Percentiles rank a stretch among this genome's conserved stretches.
Evolutionary conservation across 2,329 filamentous ascomycete genomes (phyloP).

Genomic region (Aspergillus fructus): DNA sequence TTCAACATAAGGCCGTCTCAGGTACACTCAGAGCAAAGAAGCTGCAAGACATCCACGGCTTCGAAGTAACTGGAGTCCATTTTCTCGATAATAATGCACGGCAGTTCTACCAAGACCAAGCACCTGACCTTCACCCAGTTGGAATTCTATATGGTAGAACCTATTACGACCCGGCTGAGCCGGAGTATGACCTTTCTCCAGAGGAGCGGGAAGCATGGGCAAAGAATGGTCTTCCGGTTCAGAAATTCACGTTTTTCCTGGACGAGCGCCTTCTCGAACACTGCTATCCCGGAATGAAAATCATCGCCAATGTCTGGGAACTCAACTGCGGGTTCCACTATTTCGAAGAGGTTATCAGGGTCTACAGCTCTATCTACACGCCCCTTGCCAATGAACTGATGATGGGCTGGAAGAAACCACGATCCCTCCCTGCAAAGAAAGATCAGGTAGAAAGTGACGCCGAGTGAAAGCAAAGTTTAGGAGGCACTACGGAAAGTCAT

Average conservation of each 20-base stretch:
- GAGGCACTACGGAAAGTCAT: background rate
- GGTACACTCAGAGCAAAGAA: constrained; percentile 43
- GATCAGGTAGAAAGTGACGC: constrained; percentile 7
- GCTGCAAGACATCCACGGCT: constrained; percentile 53
- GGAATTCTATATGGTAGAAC: constrained; percentile 55
- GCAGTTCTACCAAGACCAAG: constrained; percentile 49
- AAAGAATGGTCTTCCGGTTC: constrained; percentile 16
- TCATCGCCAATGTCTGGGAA: constrained; percentile 56
- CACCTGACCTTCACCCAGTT: constrained; percentile 48
- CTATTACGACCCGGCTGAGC: constrained; percentile 47
- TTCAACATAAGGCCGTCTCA: constrained; percentile 34
- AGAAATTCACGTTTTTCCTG: constrained; percentile 61
- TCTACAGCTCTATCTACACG: constrained; percentile 63
- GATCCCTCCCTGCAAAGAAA: constrained; percentile 17
- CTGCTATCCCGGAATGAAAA: constrained; percentile 65
- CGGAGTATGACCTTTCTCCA: constrained; percentile 37
- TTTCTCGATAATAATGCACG: constrained; percentile 45
- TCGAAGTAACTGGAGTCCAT: constrained; percentile 60
- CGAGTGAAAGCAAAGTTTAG: background rate
- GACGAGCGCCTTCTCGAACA: constrained; percentile 61
- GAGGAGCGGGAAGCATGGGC: constrained; percentile 32
- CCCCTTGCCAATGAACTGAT: constrained; percentile 70
- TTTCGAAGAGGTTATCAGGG: constrained; percentile 57
- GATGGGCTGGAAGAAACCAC: constrained; percentile 62
- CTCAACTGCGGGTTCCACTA: constrained; percentile 63